Base-by-base conservation (phyloP, 192 early-diverging fungal species). In the Coemansia sp. region DNA sequence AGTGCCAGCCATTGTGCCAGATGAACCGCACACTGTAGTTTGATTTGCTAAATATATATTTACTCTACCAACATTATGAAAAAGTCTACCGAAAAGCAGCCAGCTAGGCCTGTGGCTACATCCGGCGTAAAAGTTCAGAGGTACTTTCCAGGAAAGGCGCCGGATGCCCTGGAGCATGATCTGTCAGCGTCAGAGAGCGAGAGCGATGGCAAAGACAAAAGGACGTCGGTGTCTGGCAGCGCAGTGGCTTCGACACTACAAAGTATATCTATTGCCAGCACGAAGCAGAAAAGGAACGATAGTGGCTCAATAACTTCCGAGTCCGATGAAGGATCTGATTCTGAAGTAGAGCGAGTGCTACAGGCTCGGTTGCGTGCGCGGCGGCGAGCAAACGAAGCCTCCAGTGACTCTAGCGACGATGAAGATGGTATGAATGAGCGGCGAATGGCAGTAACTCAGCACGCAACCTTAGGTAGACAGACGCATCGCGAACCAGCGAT, bases 61-160 rank as follows among this genome's bases (percentile, higher is more conserved):
- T 3, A 21, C n/a, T 21, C 46, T 21, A 23, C 5, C 4, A 33
- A 35, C 35, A 7, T 33, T 69, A 62, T 69, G 60, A 23, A 61
- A 40, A 59, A 49, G 33, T 10, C 57, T 9, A 46, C 67, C 13
- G 62, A 55, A 8, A 70, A 46, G 30, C 55, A 70, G 30, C 21
- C 61, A 2, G 26, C 73, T 4, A 65, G 19, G 42, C 63, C 42
- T 6, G 75, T 73, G 3, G 66, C 70, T 23, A 84, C 76, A 4
- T 84, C 81, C 6, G 76, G 81, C 6, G 73, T 50, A 30, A 72
- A 62, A 26, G 74, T 76, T 1, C 62, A 64, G 60, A 73, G 81
- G 16, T 84, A 84, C 55, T 84, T 84, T 62, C 81, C 81, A 6
- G 81, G 81, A 5, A 84, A 84, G 55, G 81, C 73, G 37, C 81